These are phyloP conservation scores for Rachicladosporium sp. DNA, from an alignment of 2,329 filamentous ascomycete genomes.

Conservation along the genomic window DNA sequence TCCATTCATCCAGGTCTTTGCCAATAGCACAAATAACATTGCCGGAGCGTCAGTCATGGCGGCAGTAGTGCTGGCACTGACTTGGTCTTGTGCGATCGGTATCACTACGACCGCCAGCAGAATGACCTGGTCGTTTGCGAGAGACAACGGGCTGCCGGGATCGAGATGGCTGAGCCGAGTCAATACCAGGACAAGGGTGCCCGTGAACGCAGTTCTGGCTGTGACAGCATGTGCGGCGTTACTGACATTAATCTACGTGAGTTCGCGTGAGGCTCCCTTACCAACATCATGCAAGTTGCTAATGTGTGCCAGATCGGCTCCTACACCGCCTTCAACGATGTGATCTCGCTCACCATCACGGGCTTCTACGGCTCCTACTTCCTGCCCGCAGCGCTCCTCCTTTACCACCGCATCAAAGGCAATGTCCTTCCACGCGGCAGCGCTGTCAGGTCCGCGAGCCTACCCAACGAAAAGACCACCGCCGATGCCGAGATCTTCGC, in stretches of 20 bases:
- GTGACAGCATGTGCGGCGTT: conserved; percentile 42
- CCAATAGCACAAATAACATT: conserved; percentile 30
- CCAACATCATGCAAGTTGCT: too few species aligned
- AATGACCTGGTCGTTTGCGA: conserved; percentile 30
- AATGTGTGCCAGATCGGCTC: conserved; percentile 21
- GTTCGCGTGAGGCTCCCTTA: too few species aligned
- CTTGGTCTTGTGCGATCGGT: conserved; percentile 22
- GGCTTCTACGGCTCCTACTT: conserved; percentile 35
- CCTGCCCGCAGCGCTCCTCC: conserved; percentile 27
- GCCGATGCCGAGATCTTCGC: conserved; percentile 7
- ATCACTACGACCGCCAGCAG: conserved; percentile 30
- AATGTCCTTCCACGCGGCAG: conserved; percentile 27
- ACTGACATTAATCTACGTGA: conserved; percentile 28
- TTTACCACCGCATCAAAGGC: conserved; percentile 30
- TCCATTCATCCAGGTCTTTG: conserved; percentile 41
- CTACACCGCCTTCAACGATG: conserved; percentile 32
- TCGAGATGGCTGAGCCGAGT: conserved; percentile 25
- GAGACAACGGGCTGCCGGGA: conserved; percentile 30
- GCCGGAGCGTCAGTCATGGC: conserved; percentile 36
- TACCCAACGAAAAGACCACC: neutral
- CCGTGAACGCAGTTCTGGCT: conserved; percentile 24
- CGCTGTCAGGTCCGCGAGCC: too few species aligned
- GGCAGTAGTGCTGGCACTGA: conserved; percentile 27
- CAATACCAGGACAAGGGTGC: conserved; percentile 16
- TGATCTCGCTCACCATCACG: conserved; percentile 32